Percentiles rank a stretch among this genome's conserved stretches.
These are phyloP conservation scores for Phytophthora pini DNA, from an alignment of 352 stramenopile species.

Conservation along the genomic window DNA sequence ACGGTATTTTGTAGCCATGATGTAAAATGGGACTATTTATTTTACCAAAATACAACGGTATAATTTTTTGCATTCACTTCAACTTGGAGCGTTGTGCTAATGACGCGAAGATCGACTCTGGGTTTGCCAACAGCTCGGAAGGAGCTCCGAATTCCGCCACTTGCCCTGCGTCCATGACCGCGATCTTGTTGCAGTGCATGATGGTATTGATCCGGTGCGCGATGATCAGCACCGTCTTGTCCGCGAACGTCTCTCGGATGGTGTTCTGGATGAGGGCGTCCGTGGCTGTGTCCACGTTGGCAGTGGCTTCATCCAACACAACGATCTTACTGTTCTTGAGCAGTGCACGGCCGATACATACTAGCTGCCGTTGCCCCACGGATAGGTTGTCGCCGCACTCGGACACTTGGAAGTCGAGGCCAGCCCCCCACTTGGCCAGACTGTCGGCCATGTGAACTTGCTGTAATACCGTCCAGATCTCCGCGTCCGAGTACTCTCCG, in stretches of 20 bases:
- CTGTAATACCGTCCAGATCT: constrained; percentile 65
- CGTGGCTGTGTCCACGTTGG: constrained; percentile 87
- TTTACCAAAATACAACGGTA: not conserved
- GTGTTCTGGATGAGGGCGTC: constrained; percentile 87
- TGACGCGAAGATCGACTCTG: constrained; percentile 40
- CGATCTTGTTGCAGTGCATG: constrained; percentile 29
- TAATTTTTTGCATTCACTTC: not conserved
- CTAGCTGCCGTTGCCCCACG: constrained; percentile 93
- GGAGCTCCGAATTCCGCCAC: constrained; percentile 87
- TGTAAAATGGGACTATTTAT: not conserved
- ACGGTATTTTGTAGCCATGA: not conserved
- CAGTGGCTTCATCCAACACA: constrained; percentile 95
- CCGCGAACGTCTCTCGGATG: constrained; percentile 66
- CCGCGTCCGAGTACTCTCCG: constrained; percentile 65
- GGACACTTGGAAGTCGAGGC: constrained; percentile 43
- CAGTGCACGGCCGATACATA: constrained; percentile 95
- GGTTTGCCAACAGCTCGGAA: constrained; percentile 54
- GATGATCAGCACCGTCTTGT: constrained; percentile 94
- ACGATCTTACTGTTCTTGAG: constrained; percentile 88
- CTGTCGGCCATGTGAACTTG: constrained; percentile 64
- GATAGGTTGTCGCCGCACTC: constrained; percentile 94
- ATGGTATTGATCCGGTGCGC: constrained; percentile 95
- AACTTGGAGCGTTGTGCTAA: constrained; percentile 27
- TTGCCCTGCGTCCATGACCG: constrained; percentile 60
- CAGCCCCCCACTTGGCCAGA: constrained; percentile 55